Evolutionary conservation across 441 rosid species (phyloP), one percentile per base, ranked within the genome.

Genomic region (Bruguiera hainesii): DNA sequence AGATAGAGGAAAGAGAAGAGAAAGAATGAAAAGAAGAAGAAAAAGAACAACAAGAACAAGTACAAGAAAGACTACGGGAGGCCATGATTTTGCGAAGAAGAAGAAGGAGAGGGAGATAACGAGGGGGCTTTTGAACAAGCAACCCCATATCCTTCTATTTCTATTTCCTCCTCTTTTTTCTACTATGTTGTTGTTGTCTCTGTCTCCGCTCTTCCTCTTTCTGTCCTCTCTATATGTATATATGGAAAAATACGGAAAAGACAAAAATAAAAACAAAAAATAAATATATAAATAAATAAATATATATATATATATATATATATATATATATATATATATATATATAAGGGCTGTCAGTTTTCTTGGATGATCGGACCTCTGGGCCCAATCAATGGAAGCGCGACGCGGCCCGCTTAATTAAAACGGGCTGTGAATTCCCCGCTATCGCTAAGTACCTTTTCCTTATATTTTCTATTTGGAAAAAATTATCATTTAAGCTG

Each of bases 61-160:
- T 3, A 64, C 59, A 9, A 37, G 59, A 61, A 11, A 51, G 50
- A 28, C 39, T 72, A 64, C 66, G 80, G 68, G 71, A 76, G 67
- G 87, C 80, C 81, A 80, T 74, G 64, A 72, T 25, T 52, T 50
- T 25, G 4, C 76, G 79, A 49, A 71, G 65, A 65, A 50, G 76
- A 64, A 71, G 86, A 70, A 10, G 18, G 2, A 51, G 75, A 79
- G 51, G 46, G 21, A 70, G 78, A 76, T 64, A 76, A 63, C 79
- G 42, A 60, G 73, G 35, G 65, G 73, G 67, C 65, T 79, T 81
- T 48, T 72, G 67, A 35, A 52, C 78, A 67, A 75, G 68, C 53
- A 75, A 80, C 73, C 81, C 85, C 89, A 82, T 84, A 29, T 3
- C 28, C 58, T 23, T 21, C 6, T 55, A 10, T 4, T 10, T 10